Conservation (phyloP, 148 eudicot species). For the Linanthus parryae region DNA sequence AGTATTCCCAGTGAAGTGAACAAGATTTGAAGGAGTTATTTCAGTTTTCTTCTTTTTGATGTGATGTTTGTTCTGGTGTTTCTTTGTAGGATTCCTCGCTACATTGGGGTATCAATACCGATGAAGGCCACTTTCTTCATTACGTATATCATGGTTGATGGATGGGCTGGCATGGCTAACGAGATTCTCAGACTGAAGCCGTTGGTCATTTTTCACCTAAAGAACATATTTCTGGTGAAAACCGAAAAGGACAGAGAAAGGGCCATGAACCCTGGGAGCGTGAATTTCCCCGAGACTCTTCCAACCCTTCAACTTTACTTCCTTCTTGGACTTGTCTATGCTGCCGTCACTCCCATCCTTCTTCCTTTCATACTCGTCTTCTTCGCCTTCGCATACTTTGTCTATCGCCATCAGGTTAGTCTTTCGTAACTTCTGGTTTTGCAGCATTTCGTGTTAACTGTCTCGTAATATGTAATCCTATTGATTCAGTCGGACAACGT, state of each 20-base stretch:
- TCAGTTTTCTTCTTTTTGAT: not conserved
- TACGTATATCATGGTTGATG: slow-evolving; percentile 95
- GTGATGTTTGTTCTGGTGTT: not conserved
- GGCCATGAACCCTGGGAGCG: slow-evolving; percentile 92
- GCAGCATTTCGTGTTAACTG: too few species aligned
- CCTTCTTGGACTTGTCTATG: slow-evolving; percentile 87
- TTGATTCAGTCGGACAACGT: too few species aligned
- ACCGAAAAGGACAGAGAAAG: slow-evolving; percentile 81
- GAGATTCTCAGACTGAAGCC: slow-evolving; percentile 89
- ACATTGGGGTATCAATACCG: slow-evolving; percentile 89
- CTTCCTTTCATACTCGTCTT: slow-evolving; percentile 85
- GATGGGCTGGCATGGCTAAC: slow-evolving; percentile 93
- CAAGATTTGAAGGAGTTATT: too few species aligned
- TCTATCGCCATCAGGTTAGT: slow-evolving; percentile 91
- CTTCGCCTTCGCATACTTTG: slow-evolving; percentile 82
- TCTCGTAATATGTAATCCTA: too few species aligned
- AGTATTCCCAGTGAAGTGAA: too few species aligned
- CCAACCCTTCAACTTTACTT: slow-evolving; percentile 89
- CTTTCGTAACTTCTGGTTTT: not conserved
- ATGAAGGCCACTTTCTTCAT: slow-evolving; percentile 98
- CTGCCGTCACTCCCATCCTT: slow-evolving; percentile 82
- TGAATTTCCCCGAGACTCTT: slow-evolving; percentile 68
- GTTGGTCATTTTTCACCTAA: slow-evolving; percentile 71
- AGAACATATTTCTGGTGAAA: slow-evolving; percentile 86
- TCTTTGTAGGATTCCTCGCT: slow-evolving; percentile 64